A percentile compares a stretch with the other conserved stretches of the same genome.
These are phyloP conservation scores for Linnemannia exigua DNA, from an alignment of 192 early-diverging fungal species.

Conservation along the genomic window DNA sequence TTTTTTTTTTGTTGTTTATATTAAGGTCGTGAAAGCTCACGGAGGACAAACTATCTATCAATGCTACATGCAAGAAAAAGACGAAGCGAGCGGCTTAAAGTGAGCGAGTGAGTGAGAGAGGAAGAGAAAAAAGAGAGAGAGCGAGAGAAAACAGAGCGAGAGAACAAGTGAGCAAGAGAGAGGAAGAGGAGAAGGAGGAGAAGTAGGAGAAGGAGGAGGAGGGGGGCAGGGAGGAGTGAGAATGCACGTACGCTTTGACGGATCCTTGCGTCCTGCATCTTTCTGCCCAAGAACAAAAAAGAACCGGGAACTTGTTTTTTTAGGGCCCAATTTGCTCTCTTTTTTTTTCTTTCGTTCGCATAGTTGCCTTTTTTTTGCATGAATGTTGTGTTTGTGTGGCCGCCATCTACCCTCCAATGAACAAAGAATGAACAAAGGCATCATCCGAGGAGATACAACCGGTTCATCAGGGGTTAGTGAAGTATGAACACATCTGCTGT, in stretches of 20 bases:
- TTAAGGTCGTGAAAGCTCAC: background rate
- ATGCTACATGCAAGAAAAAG: too few species aligned
- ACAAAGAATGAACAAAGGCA: background rate
- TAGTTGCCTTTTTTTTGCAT: constrained; percentile 1
- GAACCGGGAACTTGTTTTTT: constrained; percentile 1
- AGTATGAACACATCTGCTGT: background rate
- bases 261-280: constrained; percentile 5
- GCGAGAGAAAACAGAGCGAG: background rate
- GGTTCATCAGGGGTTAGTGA: background rate
- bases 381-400: background rate
- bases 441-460: background rate
- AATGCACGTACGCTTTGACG: constrained; percentile 7
- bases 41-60: constrained; percentile 10
- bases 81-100: background rate
- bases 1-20: background rate
- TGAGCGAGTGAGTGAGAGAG: background rate
- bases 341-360: background rate
- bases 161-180: too few species aligned
- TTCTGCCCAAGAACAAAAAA: background rate
- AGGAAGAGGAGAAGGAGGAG: too few species aligned
- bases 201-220: background rate
- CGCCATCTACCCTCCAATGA: background rate
- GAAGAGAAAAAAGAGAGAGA: background rate
- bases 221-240: background rate
- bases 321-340: background rate